phyloP scores from a whole-genome alignment of 2,329 filamentous ascomycete species.

The Aspergillus carbonarius region DNA sequence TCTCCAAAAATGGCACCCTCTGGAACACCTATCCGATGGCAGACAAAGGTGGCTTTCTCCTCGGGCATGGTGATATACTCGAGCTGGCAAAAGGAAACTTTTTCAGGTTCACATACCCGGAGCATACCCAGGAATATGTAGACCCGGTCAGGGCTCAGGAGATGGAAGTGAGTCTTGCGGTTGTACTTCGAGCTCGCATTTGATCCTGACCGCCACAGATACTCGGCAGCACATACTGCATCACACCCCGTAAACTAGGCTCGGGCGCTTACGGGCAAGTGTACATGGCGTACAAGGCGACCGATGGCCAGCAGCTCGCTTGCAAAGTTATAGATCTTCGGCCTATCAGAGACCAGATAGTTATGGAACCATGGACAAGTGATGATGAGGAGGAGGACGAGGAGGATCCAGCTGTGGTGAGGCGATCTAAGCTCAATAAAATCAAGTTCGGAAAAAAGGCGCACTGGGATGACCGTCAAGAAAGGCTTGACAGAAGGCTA shows the following conservation, averaged over 20 bases:
- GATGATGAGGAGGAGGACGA: neutral
- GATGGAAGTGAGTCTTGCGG: conserved; percentile 30
- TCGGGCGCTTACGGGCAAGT: conserved; percentile 45
- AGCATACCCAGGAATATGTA: conserved; percentile 15
- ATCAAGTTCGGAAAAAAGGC: neutral
- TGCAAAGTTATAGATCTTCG: conserved; percentile 47
- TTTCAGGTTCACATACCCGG: conserved; percentile 21
- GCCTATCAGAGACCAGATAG: conserved; percentile 18
- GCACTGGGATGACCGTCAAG: neutral
- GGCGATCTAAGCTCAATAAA: neutral
- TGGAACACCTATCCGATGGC: conserved; percentile 42
- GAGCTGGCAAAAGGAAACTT: conserved; percentile 24
- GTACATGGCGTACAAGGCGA: conserved; percentile 41
- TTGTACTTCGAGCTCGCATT: too few species aligned
- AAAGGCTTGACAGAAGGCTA: conserved; percentile 23
- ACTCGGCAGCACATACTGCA: conserved; percentile 33
- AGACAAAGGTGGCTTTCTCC: conserved; percentile 34
- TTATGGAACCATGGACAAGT: neutral
- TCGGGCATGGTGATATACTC: conserved; percentile 41
- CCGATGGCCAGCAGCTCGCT: conserved; percentile 39
- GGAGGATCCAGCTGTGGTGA: neutral
- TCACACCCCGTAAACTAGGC: conserved; percentile 44
- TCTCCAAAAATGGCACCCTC: conserved; percentile 42
- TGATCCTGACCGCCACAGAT: conserved; percentile 20
- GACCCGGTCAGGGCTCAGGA: conserved; percentile 33